Base-by-base conservation (phyloP, 495 filamentous ascomycete species). In the Xylona heveae region DNA sequence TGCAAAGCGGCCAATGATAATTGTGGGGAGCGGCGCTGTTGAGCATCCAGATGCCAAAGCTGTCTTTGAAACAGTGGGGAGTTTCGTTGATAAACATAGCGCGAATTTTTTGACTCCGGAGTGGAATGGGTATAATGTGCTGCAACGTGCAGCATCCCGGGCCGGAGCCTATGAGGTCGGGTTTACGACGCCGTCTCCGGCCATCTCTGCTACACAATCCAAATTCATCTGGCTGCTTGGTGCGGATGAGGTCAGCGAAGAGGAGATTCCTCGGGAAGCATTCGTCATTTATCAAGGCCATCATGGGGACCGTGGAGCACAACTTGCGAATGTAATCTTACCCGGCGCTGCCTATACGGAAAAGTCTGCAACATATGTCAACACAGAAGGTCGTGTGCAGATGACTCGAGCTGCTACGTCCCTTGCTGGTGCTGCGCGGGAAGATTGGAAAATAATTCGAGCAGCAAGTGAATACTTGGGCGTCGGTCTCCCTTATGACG, bases 201-300 rank as follows among this genome's bases (percentile, higher is more conserved):
- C 64, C 20, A 78, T 88, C 30, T 73, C 84, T 15, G 58, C 76
- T 39, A 82, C 74, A 5, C 78, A 67, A 38, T 78, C 88, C 26
- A 97, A 94, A 62, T 78, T 97, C 46, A 54, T 97, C 50, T 97
- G 83, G 82, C 79, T 97, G 27, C 70, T 97, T 24, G 90, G 88
- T 24, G 88, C 88, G 16, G 88, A 95, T 50, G 90, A 97, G 55
- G 64, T 95, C 42, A 55, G 56, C 30, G 62, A 71, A 33, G 59
- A 62, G 19, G 80, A 91, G 38, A 72, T 95, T 34, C 88, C 88
- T 30, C 88, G 82, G 55, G 77, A 81, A 44, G 85, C 85, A 6
- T 95, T 94, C 55, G 74, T 97, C 38, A 62, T 97, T 49, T 97
- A 97, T 57, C 88, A 97, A 54, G 88, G 88, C 38, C 88, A 97